phyloP scores from a whole-genome alignment of 2,329 filamentous ascomycete species.

The Biscogniauxia sp. region DNA sequence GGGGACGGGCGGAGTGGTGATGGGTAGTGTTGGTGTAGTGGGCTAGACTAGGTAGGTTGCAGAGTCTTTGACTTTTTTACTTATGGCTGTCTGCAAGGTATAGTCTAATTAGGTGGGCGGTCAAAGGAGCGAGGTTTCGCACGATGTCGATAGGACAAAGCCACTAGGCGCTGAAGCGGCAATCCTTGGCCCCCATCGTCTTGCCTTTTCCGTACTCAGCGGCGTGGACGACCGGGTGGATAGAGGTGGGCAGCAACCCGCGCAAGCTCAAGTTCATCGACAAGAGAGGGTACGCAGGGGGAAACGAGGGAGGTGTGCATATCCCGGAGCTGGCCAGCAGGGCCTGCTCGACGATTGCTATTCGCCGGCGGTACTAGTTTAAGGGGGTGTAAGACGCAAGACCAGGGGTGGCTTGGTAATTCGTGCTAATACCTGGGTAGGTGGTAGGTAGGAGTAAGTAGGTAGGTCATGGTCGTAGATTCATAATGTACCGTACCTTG shows the following conservation, averaged over 20 bases:
- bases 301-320: conserved; percentile 22
- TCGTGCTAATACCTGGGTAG: neutral
- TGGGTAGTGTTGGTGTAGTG: conserved; percentile 32
- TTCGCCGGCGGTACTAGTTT: conserved; percentile 8
- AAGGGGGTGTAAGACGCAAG: conserved; percentile 7
- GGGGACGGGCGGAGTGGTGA: conserved; percentile 31
- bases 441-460: neutral
- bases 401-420: conserved; percentile 9
- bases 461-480: neutral
- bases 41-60: conserved; percentile 29
- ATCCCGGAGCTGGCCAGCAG: conserved; percentile 18
- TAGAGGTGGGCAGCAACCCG: conserved; percentile 2
- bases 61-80: conserved; percentile 26
- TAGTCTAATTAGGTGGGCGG: conserved; percentile 29
- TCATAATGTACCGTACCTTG: conserved; percentile 16
- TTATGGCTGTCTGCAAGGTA: conserved; percentile 31
- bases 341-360: conserved; percentile 15
- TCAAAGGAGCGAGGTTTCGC: conserved; percentile 34
- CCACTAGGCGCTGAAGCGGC: conserved; percentile 26
- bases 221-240: conserved; percentile 2
- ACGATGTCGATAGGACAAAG: conserved; percentile 31
- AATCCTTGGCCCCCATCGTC: conserved; percentile 31
- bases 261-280: conserved; percentile 8
- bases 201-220: conserved; percentile 28
- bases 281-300: conserved; percentile 20